Percentiles rank a stretch among this genome's conserved stretches.
These are phyloP conservation scores for Larix sibirica DNA, from an alignment of 83 land plant species.

Conservation along the genomic window DNA sequence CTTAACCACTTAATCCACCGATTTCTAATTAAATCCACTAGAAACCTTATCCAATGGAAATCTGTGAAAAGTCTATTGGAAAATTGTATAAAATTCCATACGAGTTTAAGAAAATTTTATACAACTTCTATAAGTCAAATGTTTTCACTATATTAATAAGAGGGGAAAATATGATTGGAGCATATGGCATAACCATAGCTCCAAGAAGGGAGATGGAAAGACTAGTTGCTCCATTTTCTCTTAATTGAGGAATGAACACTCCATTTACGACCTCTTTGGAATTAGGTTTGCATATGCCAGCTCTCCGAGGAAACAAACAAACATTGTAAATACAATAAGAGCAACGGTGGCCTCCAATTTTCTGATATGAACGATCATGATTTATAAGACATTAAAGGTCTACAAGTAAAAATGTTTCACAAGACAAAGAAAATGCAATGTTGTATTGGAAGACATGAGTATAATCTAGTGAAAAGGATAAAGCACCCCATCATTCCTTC, in stretches of 20 bases:
- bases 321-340: constrained; percentile 62
- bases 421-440: too few relatives aligned
- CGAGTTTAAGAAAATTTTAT: not conserved
- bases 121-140: not conserved
- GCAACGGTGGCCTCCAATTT: constrained; percentile 73
- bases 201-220: constrained; percentile 78
- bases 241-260: constrained; percentile 64
- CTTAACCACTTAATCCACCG: too few relatives aligned
- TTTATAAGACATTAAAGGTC: not conserved
- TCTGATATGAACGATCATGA: constrained; percentile 32
- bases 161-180: too few relatives aligned
- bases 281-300: constrained; percentile 67
- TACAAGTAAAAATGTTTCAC: too few relatives aligned
- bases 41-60: too few relatives aligned
- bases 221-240: constrained; percentile 63
- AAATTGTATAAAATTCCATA: not conserved
- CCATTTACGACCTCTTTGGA: constrained; percentile 60
- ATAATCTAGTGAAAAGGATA: too few relatives aligned
- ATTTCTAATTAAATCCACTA: too few relatives aligned
- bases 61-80: too few relatives aligned
- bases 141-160: too few relatives aligned
- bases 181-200: constrained; percentile 20
- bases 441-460: too few relatives aligned
- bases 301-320: constrained; percentile 77
- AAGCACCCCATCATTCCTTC: too few relatives aligned